phyloP scores from a whole-genome alignment of 1,284 basidiomycete genomes.

The Moesziomyces globuligerus region DNA sequence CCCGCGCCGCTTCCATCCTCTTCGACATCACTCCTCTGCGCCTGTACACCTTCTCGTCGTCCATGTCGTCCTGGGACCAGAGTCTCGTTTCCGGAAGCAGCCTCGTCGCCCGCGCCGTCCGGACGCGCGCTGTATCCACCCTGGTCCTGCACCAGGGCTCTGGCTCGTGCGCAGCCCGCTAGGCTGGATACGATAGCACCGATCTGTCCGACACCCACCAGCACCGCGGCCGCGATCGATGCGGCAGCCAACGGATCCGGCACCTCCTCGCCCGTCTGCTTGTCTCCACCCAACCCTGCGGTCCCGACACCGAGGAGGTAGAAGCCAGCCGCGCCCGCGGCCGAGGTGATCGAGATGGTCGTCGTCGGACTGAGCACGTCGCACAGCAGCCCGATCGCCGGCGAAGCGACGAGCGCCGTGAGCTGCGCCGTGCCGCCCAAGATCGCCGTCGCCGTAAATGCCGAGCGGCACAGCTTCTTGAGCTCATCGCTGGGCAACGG shows the following conservation, averaged over 20 bases:
- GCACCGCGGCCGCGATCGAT: constrained; percentile 40
- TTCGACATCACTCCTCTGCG: background rate
- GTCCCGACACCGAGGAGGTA: constrained; percentile 37
- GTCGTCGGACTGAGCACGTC: constrained; percentile 34
- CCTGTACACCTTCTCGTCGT: background rate
- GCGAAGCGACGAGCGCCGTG: constrained; percentile 43
- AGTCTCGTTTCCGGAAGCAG: constrained; percentile 5
- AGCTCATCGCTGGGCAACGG: constrained; percentile 46
- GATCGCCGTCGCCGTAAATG: constrained; percentile 50
- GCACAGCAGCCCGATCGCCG: constrained; percentile 43
- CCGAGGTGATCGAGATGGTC: constrained; percentile 36
- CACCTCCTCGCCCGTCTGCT: constrained; percentile 26
- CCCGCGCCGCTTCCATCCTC: constrained; percentile 30
- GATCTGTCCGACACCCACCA: constrained; percentile 49
- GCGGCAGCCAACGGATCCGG: constrained; percentile 34
- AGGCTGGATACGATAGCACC: constrained; percentile 50
- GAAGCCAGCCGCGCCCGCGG: constrained; percentile 36
- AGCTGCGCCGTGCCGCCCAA: constrained; percentile 50
- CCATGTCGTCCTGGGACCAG: background rate
- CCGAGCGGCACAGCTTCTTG: constrained; percentile 49
- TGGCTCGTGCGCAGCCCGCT: constrained; percentile 41
- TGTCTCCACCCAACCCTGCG: constrained; percentile 24
- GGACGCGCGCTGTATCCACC: background rate
- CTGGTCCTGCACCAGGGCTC: constrained; percentile 8
- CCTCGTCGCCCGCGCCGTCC: constrained; percentile 1